Conservation (phyloP, 2,329 filamentous ascomycete species). For the Fusarium pininemorale region DNA sequence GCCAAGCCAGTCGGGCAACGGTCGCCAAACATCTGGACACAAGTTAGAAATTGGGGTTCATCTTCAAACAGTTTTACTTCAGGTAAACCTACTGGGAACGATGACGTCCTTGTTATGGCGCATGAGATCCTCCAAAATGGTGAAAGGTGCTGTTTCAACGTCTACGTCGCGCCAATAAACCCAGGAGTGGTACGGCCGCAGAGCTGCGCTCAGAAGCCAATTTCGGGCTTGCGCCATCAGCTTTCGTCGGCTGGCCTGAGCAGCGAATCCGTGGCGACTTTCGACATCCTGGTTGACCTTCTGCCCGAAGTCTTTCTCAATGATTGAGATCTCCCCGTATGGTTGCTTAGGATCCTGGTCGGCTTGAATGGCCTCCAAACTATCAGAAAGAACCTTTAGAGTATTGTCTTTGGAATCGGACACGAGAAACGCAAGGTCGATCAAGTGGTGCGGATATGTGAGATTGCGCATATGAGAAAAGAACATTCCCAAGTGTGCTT, state of each 20-base stretch:
- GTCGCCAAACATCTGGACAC: constrained; percentile 89
- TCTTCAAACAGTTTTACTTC: background rate
- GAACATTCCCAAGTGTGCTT: constrained; percentile 95
- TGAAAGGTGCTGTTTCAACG: constrained; percentile 96
- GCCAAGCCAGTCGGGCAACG: constrained; percentile 97
- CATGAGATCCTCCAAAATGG: constrained; percentile 97
- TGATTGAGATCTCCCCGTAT: constrained; percentile 96
- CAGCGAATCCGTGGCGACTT: constrained; percentile 95
- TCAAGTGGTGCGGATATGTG: constrained; percentile 95
- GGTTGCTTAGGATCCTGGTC: constrained; percentile 81
- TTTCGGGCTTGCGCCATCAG: constrained; percentile 98
- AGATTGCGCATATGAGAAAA: constrained; percentile 97
- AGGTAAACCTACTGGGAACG: constrained; percentile 82
- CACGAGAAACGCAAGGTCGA: constrained; percentile 95
- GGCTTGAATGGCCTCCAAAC: constrained; percentile 81
- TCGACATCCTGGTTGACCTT: constrained; percentile 98
- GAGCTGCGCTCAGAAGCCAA: constrained; percentile 92
- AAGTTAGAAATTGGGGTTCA: constrained; percentile 37
- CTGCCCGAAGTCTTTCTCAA: constrained; percentile 99
- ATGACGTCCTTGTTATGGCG: constrained; percentile 98
- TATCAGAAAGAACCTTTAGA: constrained; percentile 76
- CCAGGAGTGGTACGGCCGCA: constrained; percentile 97
- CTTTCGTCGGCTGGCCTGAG: constrained; percentile 92
- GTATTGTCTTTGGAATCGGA: constrained; percentile 97
- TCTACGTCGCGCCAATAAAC: constrained; percentile 99